Evolutionary conservation across 148 eudicot species (phyloP), one percentile per base, ranked within the genome.

Genomic region (Rheum nobile): DNA sequence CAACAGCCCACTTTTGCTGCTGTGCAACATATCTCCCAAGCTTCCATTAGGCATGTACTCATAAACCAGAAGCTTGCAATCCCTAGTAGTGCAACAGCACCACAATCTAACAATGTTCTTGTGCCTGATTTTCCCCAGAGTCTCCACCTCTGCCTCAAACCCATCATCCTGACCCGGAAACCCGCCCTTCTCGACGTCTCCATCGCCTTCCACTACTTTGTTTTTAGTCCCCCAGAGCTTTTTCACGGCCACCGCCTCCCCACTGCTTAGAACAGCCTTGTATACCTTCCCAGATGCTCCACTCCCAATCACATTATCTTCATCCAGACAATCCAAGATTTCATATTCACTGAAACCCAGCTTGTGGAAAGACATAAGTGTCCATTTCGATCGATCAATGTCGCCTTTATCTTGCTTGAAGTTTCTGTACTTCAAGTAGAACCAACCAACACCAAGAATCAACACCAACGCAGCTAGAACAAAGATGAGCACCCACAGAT

Each of bases 31-130:
- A 86, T 94, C 98, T 2, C 98, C 97, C 39, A 94, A 85, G 67
- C 98, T 91, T 13, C 98, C 98, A 84, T 94, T 94, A 31, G 89
- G 84, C 98, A 94, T 94, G 50, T 89, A 91, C 86, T 94, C 98
- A 37, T 94, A 94, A 9, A 94, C 98, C 75, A 94, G 75, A 39
- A 94, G 81, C 74, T 88, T 88, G 31, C 93, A 87, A 41, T 89
- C 89, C 69, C 79, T 87, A 0, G 93, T 85, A 2, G 84, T 80
- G 44, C 98, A 94, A 71, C 96, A 89, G 76, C 98, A 94, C 98
- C 98, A 94, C 61, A 94, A 81, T 77, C 89, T 88, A 22, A 94
- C 97, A 37, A 94, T 94, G 77, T 90, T 94, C 87, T 94, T 94
- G 59, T 94, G 98, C 83, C 98, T 82, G 1, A 94, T 91, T 77